Conservation (phyloP, 2,329 filamentous ascomycete genomes). For the Fusarium annulatum region DNA sequence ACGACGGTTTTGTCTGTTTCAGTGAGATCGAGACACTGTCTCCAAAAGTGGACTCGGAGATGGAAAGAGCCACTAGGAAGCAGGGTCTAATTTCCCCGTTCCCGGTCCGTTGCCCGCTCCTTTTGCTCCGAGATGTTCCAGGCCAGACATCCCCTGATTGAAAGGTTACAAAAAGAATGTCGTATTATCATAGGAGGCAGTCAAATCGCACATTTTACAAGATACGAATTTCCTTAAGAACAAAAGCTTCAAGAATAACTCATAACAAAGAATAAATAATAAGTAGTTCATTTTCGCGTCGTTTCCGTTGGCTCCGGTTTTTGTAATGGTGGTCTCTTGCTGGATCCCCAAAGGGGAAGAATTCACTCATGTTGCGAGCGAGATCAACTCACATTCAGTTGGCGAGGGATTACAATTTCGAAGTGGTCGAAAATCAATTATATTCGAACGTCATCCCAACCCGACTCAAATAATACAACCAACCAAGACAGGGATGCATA, state of each 20-base stretch:
- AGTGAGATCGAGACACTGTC: neutral
- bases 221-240: fast-evolving
- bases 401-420: too few species aligned
- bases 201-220: too few species aligned
- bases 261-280: fast-evolving
- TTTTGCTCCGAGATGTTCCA: neutral
- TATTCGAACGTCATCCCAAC: neutral
- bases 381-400: too few species aligned
- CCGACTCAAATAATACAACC: fast-evolving
- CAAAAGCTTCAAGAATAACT: fast-evolving
- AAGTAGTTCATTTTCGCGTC: too few species aligned
- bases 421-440: fast-evolving
- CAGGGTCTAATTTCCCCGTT: neutral
- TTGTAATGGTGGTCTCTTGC: fast-evolving
- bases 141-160: too few species aligned
- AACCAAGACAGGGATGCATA: neutral
- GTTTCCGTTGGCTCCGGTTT: too few species aligned
- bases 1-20: neutral
- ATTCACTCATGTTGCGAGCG: too few species aligned
- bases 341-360: too few species aligned
- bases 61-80: neutral
- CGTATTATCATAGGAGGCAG: too few species aligned
- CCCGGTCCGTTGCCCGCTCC: neutral
- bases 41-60: neutral
- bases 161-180: too few species aligned